Evolutionary conservation across 106 monocot genomes (phyloP), one percentile per base, ranked within the genome.

Genomic region (Platanthera guangdongensis): DNA sequence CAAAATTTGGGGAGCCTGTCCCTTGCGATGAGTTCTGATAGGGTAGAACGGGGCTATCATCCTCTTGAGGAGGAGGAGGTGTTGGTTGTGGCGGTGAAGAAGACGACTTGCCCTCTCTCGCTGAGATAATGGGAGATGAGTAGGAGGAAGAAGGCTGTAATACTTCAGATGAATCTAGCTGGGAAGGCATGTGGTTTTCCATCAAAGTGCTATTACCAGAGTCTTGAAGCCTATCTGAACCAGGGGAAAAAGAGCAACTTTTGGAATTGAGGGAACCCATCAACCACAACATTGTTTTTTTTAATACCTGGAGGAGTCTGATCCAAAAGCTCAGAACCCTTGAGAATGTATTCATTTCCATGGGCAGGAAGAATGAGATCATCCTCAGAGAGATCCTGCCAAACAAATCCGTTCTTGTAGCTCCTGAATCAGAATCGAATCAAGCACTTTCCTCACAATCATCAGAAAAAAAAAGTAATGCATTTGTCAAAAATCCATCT

Each of bases 361-460:
- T 86, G 71, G 12, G 79, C 85, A 5, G 95, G 89, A 9, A 83
- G 81, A 49, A 92, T 82, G 30, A 89, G 78, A 85, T 95, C 95
- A 45, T 92, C 92, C 74, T 92, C 95, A 7, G 87, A 83, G 68
- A 95, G 78, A 71, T 95, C 95, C 53, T 95, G 89, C 95, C 95
- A 95, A 50, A 95, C 89, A 64, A 87, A 95, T 47, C 95, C 95
- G 74, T 89, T 92, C 89, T 92, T 95, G 84, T 95, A 95, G 75
- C 89, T 80, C 92, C 95, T 95, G 51, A 32, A 72, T 72, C 72
- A 72, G 47, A 51, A 50, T 72, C 51, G 72, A 50, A 72, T 72
- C 69, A 70, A 70, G 8, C 70, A 47, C 14, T 48, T 70, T 21
- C 51, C 51, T 22, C 21, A 22, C 75, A 49, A 5, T 10, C 11